Evolutionary conservation across 495 filamentous ascomycete species (phyloP).

Genomic region (Hypoxylon fragiforme): DNA sequence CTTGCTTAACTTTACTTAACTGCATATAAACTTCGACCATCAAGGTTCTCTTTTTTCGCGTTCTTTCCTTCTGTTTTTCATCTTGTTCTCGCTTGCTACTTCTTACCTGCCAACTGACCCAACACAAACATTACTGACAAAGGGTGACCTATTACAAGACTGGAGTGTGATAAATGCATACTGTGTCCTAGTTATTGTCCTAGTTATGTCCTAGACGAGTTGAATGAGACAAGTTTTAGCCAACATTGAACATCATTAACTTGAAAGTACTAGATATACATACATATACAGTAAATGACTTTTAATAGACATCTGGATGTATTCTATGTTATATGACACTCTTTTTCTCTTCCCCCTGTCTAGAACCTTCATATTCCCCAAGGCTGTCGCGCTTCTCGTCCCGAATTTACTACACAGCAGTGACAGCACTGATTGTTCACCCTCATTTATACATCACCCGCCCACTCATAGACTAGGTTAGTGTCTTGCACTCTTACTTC

Average conservation of each 20-base stretch:
- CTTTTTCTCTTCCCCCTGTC: not conserved
- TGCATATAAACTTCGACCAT: constrained; percentile 16
- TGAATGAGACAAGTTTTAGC: too few species aligned
- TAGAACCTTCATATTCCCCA: not conserved
- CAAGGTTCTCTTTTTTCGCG: constrained; percentile 32
- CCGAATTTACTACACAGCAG: not conserved
- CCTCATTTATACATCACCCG: not conserved
- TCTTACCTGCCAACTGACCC: constrained; percentile 3
- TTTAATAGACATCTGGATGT: too few species aligned
- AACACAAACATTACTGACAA: too few species aligned
- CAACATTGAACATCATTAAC: too few species aligned
- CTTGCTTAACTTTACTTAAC: not conserved
- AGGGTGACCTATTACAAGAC: too few species aligned
- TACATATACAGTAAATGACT: too few species aligned
- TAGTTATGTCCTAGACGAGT: too few species aligned
- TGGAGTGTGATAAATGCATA: too few species aligned
- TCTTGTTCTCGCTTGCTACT: constrained; percentile 1
- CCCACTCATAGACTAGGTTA: not conserved
- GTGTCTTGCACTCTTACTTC: not conserved
- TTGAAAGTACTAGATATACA: not conserved
- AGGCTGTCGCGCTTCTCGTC: constrained; percentile 2
- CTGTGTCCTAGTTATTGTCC: too few species aligned
- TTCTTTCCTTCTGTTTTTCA: constrained; percentile 4
- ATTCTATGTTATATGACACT: too few species aligned
- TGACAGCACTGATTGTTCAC: constrained; percentile 6